Evolutionary conservation across 306 rosid species (phyloP), one percentile per base, ranked within the genome.

Genomic region (Fragaria vesca): DNA sequence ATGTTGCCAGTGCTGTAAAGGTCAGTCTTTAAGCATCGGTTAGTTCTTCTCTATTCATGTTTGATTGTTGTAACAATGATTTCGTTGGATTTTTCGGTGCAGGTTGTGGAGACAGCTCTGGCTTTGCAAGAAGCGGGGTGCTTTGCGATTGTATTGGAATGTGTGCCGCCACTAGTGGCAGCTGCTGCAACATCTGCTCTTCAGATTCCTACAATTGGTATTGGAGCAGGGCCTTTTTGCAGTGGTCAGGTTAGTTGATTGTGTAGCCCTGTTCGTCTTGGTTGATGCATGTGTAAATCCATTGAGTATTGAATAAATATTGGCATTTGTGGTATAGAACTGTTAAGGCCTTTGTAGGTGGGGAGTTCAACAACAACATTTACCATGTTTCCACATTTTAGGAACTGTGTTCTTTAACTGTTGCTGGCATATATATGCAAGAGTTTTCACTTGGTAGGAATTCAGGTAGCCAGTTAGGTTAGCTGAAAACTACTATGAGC

Each of bases 191-290:
- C 97, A 1, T 87, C 96, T n/a, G 91, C 97, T 3, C 97, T 92
- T 76, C 81, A 54, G 66, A 88, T 89, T 84, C 98, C 98, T 9
- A 91, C 97, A 4, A 85, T 95, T 65, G 97, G 98, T 77, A 92
- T 95, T 60, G 98, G 98, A 65, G 98, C 97, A 38, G 97, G 98
- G 80, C 97, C 97, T 42, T 92, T 87, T 83, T 95, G 98, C 75
- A 92, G 93, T 78, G 97, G 98, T 50, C 98, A 95, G 85, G 98
- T 91, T 45, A 58, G 90, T 76, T 79, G 42, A 45, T 76, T 28
- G 42, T 17, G 9, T 76, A 12, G 45, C 38, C 62, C 1, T 40
- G 1, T 76, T 50, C 11, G 21, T 46, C 47, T 69, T 79, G n/a
- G 50, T 30, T 85, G 72, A 21, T 76, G 7, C 52, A 12, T 50